Evolutionary conservation across 1,284 basidiomycete genomes (phyloP).

Genomic region (Pholiota adiposa): DNA sequence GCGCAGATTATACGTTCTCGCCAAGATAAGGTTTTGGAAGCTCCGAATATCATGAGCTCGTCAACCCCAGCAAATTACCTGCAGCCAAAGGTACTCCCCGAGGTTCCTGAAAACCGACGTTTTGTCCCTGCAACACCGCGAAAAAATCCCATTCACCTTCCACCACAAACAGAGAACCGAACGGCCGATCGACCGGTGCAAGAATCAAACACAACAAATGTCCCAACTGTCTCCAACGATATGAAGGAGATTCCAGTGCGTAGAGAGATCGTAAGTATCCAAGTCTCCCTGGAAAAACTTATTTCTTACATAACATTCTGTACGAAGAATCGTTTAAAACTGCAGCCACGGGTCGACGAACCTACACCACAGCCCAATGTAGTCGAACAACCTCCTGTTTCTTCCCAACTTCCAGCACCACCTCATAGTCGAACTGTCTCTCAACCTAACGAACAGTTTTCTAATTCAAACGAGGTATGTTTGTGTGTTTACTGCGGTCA

Average conservation of each 20-base stretch:
- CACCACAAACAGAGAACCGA: constrained; percentile 18
- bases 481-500: not conserved
- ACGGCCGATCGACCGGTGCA: constrained; percentile 5
- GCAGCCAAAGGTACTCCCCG: constrained; percentile 3
- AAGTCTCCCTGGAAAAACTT: not conserved
- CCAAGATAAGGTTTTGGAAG: constrained; percentile 7
- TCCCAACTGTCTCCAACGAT: not conserved
- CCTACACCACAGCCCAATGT: not conserved
- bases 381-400: not conserved
- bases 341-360: constrained; percentile 13
- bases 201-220: not conserved
- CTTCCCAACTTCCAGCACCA: not conserved
- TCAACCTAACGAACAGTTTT: not conserved
- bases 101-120: constrained; percentile 2
- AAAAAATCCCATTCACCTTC: constrained; percentile 20
- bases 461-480: not conserved
- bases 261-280: constrained; percentile 23
- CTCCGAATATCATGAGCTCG: not conserved
- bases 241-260: constrained; percentile 8
- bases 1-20: constrained; percentile 5
- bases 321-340: constrained; percentile 21
- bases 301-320: not conserved
- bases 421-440: not conserved
- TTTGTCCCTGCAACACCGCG: constrained; percentile 13
- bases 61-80: not conserved